Evolutionary conservation across 1,284 basidiomycete species (phyloP).

Genomic region (Ustilago cynodontis): DNA sequence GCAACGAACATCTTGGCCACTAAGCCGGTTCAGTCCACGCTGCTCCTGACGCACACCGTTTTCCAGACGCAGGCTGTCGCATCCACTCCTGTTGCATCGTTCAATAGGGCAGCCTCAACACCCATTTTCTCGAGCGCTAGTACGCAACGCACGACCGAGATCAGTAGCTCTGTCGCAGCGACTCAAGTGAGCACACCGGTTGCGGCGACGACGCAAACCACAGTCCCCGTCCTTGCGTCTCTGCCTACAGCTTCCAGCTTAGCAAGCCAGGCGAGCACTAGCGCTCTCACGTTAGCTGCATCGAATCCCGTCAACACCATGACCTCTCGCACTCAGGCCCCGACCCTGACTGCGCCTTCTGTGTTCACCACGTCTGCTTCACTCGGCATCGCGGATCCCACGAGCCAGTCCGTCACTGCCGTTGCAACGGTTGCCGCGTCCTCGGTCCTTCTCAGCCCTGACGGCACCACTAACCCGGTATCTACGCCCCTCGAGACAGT

Average conservation of each 20-base stretch:
- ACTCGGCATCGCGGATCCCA: background rate
- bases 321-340: background rate
- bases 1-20: slow-evolving; percentile 5
- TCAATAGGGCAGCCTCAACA: slow-evolving; percentile 11
- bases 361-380: background rate
- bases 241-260: background rate
- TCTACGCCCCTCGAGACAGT: background rate
- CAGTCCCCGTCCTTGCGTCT: background rate
- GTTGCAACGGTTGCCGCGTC: background rate
- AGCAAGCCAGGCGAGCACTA: background rate
- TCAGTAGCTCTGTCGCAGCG: background rate
- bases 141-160: background rate
- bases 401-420: background rate
- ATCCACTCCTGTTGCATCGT: slow-evolving; percentile 5
- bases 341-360: background rate
- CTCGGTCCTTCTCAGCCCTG: background rate
- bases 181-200: background rate
- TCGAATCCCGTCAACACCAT: background rate
- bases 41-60: background rate
- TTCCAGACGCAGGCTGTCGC: background rate
- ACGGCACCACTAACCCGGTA: background rate
- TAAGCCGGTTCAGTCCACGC: background rate
- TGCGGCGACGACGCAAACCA: slow-evolving; percentile 1
- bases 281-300: background rate
- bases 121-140: background rate